These are phyloP conservation scores for Leccinum fibrillosum DNA, from an alignment of 768 basidiomycete genomes.

Conservation along the genomic window DNA sequence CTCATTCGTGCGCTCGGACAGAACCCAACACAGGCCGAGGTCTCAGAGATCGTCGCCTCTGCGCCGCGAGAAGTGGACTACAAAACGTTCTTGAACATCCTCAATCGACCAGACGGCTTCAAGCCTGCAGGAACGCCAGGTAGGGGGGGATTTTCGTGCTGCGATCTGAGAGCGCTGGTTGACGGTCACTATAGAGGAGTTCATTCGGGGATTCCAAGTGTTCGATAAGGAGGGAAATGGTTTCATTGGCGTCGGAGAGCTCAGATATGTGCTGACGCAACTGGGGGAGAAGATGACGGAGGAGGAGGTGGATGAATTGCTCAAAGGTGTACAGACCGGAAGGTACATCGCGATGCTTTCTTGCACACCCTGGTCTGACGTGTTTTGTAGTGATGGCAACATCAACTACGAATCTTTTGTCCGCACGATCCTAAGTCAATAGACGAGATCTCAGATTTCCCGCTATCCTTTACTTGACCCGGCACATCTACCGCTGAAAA, in stretches of 20 bases:
- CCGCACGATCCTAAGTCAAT: conserved; percentile 89
- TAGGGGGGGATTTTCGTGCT: conserved; percentile 31
- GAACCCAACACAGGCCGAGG: conserved; percentile 99
- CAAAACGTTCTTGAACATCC: conserved; percentile 83
- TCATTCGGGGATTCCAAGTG: conserved; percentile 98
- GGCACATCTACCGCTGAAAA: conserved; percentile 1
- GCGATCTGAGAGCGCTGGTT: background rate
- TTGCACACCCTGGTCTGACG: background rate
- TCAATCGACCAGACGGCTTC: conserved; percentile 95
- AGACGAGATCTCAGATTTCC: conserved; percentile 14
- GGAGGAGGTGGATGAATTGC: conserved; percentile 95
- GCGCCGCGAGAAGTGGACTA: conserved; percentile 90
- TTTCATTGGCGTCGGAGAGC: conserved; percentile 61
- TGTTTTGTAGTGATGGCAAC: conserved; percentile 75
- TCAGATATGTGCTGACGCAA: conserved; percentile 87
- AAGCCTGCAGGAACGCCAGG: conserved; percentile 96
- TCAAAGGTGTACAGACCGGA: conserved; percentile 93
- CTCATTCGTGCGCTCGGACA: conserved; percentile 88
- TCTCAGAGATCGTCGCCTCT: conserved; percentile 69
- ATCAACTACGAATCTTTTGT: conserved; percentile 98
- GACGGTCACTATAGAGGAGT: conserved; percentile 70
- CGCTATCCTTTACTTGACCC: background rate
- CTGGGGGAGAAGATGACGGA: conserved; percentile 98
- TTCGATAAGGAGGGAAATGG: conserved; percentile 86
- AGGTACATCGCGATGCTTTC: conserved; percentile 51